Percentiles rank a stretch among this genome's conserved stretches.
These are phyloP conservation scores for Penicillium turbatum DNA, from an alignment of 495 filamentous ascomycete genomes.

Conservation along the genomic window DNA sequence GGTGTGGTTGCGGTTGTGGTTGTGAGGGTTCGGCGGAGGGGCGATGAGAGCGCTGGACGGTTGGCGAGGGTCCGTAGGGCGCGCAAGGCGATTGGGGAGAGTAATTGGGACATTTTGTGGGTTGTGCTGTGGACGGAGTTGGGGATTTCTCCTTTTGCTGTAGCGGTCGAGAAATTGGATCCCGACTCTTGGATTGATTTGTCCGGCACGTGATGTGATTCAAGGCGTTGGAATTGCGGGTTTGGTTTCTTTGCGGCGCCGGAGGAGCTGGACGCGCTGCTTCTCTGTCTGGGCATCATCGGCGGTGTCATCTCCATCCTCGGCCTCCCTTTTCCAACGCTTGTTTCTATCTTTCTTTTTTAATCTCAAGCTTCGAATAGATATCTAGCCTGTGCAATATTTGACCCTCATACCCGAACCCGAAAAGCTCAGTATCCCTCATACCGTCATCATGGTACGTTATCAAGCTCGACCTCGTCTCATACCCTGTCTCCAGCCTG, in stretches of 20 bases:
- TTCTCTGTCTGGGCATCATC: constrained; percentile 28
- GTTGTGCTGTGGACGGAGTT: neutral
- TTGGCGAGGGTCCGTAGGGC: constrained; percentile 37
- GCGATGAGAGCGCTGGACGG: constrained; percentile 23
- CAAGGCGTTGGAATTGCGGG: constrained; percentile 15
- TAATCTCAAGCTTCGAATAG: neutral
- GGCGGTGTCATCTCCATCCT: constrained; percentile 20
- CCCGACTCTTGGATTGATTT: constrained; percentile 7
- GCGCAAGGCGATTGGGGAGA: constrained; percentile 37
- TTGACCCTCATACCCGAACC: neutral
- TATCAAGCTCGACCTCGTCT: constrained; percentile 22
- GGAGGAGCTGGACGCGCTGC: constrained; percentile 39
- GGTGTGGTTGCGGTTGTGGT: constrained; percentile 14
- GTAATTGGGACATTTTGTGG: constrained; percentile 34
- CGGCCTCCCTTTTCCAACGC: constrained; percentile 5
- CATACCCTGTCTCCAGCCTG: constrained; percentile 2
- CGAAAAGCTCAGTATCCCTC: neutral
- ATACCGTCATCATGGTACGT: constrained; percentile 35
- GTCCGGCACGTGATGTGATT: constrained; percentile 24
- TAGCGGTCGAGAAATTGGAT: constrained; percentile 6
- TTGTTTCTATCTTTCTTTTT: constrained; percentile 7
- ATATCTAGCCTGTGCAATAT: neutral
- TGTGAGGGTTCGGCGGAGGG: constrained; percentile 20
- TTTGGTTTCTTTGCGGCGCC: constrained; percentile 22
- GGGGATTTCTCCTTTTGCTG: neutral